A percentile compares a stretch with the other conserved stretches of the same genome.
These are phyloP conservation scores for Diaporthe vexans DNA, from an alignment of 2,329 filamentous ascomycete genomes.

Conservation along the genomic window DNA sequence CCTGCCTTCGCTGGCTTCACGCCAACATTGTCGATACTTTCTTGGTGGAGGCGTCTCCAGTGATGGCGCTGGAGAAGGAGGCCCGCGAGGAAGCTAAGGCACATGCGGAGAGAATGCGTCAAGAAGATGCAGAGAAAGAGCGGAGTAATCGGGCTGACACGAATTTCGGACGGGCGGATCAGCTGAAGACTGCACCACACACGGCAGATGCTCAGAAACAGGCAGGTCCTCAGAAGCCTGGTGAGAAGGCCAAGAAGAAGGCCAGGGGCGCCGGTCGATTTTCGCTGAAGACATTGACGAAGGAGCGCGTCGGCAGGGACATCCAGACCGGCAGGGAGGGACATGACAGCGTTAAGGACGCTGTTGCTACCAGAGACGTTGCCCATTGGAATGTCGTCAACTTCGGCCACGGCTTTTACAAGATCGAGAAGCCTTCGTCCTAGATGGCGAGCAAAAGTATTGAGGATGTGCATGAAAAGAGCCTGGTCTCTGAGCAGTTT, in stretches of 20 bases:
- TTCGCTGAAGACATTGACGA: conserved; percentile 27
- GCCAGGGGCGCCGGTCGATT: conserved; percentile 18
- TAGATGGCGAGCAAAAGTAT: not conserved
- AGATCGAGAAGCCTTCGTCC: not conserved
- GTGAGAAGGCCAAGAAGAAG: conserved; percentile 23
- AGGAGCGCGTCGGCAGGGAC: conserved; percentile 16
- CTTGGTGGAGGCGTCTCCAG: conserved; percentile 48
- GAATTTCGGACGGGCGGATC: no score
- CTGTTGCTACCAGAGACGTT: conserved; percentile 31
- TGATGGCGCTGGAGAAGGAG: conserved; percentile 43
- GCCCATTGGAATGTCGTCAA: conserved; percentile 33
- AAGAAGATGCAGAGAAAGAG: not conserved
- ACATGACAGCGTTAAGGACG: conserved; percentile 35
- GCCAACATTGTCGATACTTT: conserved; percentile 59
- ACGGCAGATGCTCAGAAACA: not conserved
- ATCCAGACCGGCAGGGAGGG: conserved; percentile 28
- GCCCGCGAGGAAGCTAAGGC: conserved; percentile 36
- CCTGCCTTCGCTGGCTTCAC: conserved; percentile 64
- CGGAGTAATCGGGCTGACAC: no score
- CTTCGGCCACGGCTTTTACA: conserved; percentile 20
- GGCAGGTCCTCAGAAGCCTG: not conserved
- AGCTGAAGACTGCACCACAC: not conserved
- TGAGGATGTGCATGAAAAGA: not conserved
- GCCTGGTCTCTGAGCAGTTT: not conserved
- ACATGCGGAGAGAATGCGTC: not conserved